Percentiles rank a stretch among this genome's conserved stretches.
These are phyloP conservation scores for Citrus australasica DNA, from an alignment of 345 rosid genomes.

Conservation along the genomic window DNA sequence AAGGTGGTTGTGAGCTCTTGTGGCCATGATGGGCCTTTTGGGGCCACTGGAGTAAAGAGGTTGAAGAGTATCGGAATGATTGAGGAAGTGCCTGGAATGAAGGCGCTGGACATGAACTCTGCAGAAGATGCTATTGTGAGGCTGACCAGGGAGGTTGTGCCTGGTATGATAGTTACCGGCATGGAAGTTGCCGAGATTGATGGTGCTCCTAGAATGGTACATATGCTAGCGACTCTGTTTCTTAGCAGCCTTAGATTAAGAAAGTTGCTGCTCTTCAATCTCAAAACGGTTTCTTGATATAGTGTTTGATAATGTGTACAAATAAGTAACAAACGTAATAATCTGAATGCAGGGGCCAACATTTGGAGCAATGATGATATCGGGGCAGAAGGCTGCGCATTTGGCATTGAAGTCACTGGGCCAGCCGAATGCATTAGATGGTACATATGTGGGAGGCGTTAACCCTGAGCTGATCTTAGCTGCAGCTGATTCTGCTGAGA, in stretches of 20 bases:
- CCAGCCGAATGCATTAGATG: slow-evolving; percentile 65
- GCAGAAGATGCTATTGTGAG: slow-evolving; percentile 93
- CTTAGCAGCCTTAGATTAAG: not conserved
- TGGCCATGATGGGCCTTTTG: slow-evolving; percentile 93
- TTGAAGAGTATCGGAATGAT: slow-evolving; percentile 85
- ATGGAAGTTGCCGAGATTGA: slow-evolving; percentile 99
- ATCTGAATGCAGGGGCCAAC: slow-evolving; percentile 73
- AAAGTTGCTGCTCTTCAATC: not conserved
- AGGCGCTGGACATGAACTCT: slow-evolving; percentile 84
- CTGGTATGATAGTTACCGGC: slow-evolving; percentile 90
- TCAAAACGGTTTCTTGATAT: not conserved
- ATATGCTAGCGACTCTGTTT: not conserved
- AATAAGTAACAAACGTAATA: not conserved
- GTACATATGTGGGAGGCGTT: slow-evolving; percentile 34
- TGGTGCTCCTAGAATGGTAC: slow-evolving; percentile 88
- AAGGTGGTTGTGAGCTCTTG: slow-evolving; percentile 96
- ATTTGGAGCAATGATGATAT: slow-evolving; percentile 96
- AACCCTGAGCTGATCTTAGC: slow-evolving; percentile 71
- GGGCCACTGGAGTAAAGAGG: slow-evolving; percentile 93
- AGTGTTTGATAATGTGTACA: not conserved
- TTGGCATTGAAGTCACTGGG: slow-evolving; percentile 74
- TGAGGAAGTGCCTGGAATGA: slow-evolving; percentile 78
- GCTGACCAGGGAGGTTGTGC: slow-evolving; percentile 80
- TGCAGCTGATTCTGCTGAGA: slow-evolving; percentile 56
- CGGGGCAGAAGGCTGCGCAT: slow-evolving; percentile 94